Base-by-base conservation (phyloP, 768 basidiomycete species). In the Boletus pseudo-olivaceus region DNA sequence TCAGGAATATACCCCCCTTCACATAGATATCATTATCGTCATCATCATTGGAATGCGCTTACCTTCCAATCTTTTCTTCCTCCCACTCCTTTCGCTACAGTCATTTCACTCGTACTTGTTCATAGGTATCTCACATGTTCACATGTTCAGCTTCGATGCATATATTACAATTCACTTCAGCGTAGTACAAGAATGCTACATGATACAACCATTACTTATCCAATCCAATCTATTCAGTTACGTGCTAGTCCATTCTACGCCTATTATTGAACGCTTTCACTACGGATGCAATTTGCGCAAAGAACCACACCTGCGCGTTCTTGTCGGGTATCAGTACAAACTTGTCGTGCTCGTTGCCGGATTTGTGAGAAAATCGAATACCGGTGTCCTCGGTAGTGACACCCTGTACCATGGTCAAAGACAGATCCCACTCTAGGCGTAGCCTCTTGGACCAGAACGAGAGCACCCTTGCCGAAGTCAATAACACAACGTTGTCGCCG, bases 361-460 rank as follows among this genome's bases (percentile, higher is more conserved):
- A 74, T 63, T 89, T 95, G 70, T 94, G 83, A 14, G 87, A 82
- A 65, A 93, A 90, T 17, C 89, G 82, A 64, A 99, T 91, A 1
- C 95, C 95, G 15, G 84, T 91, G 64, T 94, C 87, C 66, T 98
- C 95, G 27, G 92, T 84, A 4, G 86, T 88, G 42, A 98, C 84
- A 17, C 90, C 91, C 68, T 90, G 86, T 4, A 98, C 83, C 60
- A 91, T 85, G 19, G 82, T 82, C 67, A 98, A 84, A 0, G 93
- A 87, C 14, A 98, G 75, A 59, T 98, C 93, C 96, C 95, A 99
- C 39, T 89, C 85, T 5, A 96, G 81, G 33, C 83, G 82, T 35
- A 98, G 80, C 66, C 82, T 91, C 68, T 82, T 87, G 11, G 92
- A 87, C 81, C 87, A 87, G 69, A 98, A 92, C 11, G 87, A 85